Base-by-base conservation (phyloP, 805 yeast genomes). In the Pichia paraexigua region DNA sequence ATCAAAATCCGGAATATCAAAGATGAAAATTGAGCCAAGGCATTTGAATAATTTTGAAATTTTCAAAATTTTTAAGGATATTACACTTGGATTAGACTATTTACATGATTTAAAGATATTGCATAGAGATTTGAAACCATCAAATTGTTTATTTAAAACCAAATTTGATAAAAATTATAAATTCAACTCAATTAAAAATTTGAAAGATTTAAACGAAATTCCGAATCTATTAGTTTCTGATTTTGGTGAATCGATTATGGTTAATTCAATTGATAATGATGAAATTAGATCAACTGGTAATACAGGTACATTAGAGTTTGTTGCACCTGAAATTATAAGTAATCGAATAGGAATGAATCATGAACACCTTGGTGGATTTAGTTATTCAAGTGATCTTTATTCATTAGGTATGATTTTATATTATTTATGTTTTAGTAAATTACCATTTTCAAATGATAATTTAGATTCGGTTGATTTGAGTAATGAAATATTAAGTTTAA, bases 51-150 rank as follows among this genome's bases (percentile, higher is more conserved):
- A 78, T 25, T 66, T 70, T 44, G 95, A 88, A 59, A 82, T 88
- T n/a, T 71, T 80, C 61, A 75, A 80, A 46, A 80, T 87, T 49
- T 79, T 87, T 59, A 71, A 64, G 45, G 95, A 88, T 63, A 77
- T 88, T 1, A 76, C 80, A 0, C 71, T 72, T 35, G 97, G 96
- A 0, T 82, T 90, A 13, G 67, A 74, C 42, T 85, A 85, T 62
- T 70, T 90, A 50, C 97, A 90, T 63, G 69, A 71, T 10, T 77
- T 80, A 52, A 88, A 89, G 28, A 81, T 89, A 30, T 77, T 90
- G n/a, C 97, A 90, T 62, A 73, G 97, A 30, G 97, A 90, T 64
- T 71, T 90, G 55, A 90, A 90, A 60, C 97, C 97, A 0, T 86
- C 95, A 1, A 90, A 90, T 60, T 88, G 96, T 67, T 70, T 90